Evolutionary conservation across 371 early-diverging fungal species (phyloP).

Genomic region (Sporodiniella umbellata): DNA sequence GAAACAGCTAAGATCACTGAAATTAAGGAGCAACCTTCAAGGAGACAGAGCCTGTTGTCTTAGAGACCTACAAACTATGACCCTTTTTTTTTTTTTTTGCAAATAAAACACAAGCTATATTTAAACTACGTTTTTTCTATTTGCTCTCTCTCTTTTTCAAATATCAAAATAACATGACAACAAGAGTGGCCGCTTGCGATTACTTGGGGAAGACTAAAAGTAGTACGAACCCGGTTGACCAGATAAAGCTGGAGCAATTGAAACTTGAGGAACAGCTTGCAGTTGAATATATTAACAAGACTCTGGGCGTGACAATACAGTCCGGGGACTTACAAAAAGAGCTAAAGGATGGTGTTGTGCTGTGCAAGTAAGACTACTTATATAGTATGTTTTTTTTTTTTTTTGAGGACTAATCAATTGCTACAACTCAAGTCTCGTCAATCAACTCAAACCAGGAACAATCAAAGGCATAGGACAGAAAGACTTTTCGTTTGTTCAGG

Average conservation of each 20-base stretch:
- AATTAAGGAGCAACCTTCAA: not conserved
- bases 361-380: conserved; percentile 63
- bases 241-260: conserved; percentile 19
- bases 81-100: not conserved
- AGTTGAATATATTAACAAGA: conserved; percentile 26
- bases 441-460: conserved; percentile 69
- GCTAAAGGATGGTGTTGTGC: conserved; percentile 75
- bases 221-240: conserved; percentile 8
- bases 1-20: not conserved
- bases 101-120: too few species aligned
- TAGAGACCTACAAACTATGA: not conserved
- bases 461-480: conserved; percentile 63
- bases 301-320: conserved; percentile 10
- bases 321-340: conserved; percentile 50
- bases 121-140: not conserved
- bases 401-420: not conserved
- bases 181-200: not conserved
- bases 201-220: conserved; percentile 12
- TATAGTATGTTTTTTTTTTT: not conserved
- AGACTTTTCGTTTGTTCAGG: conserved; percentile 73
- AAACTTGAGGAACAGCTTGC: conserved; percentile 24
- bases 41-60: not conserved
- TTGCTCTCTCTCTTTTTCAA: conserved; percentile 1
- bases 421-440: conserved; percentile 69
- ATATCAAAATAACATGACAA: conserved; percentile 2